Evolutionary conservation across 2,329 filamentous ascomycete genomes (phyloP).

Genomic region (Phoma herbarum): DNA sequence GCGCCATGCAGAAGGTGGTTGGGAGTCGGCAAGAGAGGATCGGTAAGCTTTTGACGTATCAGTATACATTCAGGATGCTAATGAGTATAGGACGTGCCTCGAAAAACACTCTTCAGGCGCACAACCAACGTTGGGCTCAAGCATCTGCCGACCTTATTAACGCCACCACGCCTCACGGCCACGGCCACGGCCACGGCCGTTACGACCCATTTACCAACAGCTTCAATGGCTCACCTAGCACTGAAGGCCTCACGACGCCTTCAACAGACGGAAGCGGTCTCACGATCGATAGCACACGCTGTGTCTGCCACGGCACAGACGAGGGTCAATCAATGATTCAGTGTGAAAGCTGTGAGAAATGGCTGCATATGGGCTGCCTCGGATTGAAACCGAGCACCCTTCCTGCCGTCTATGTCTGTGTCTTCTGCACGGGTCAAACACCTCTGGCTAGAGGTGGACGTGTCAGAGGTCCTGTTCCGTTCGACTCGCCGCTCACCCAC

Average conservation of each 20-base stretch:
- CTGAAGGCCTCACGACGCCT: constrained; percentile 60
- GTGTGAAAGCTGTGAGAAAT: constrained; percentile 71
- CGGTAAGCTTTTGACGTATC: constrained; percentile 34
- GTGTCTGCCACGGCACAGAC: constrained; percentile 64
- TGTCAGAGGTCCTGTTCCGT: constrained; percentile 37
- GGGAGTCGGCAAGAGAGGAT: constrained; percentile 48
- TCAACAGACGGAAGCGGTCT: constrained; percentile 63
- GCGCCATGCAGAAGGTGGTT: constrained; percentile 53
- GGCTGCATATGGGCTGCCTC: constrained; percentile 67
- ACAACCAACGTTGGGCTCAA: constrained; percentile 58
- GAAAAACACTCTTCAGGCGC: constrained; percentile 52
- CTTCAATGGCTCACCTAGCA: constrained; percentile 55
- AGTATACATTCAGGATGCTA: not conserved
- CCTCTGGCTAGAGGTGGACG: constrained; percentile 46
- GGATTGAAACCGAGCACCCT: constrained; percentile 61
- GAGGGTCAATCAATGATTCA: constrained; percentile 67
- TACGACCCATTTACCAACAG: constrained; percentile 52
- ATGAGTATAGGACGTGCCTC: constrained; percentile 38
- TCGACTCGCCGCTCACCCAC: constrained; percentile 45
- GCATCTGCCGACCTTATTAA: constrained; percentile 51
- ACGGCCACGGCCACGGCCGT: constrained; percentile 30
- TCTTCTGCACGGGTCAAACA: constrained; percentile 52
- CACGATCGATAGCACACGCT: constrained; percentile 62
- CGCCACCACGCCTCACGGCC: constrained; percentile 26
- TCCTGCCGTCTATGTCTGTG: constrained; percentile 52